A percentile compares a stretch with the other conserved stretches of the same genome.
phyloP scores from a whole-genome alignment of 2,329 filamentous ascomycete species.

The Ceratocystis diversiconidia region DNA sequence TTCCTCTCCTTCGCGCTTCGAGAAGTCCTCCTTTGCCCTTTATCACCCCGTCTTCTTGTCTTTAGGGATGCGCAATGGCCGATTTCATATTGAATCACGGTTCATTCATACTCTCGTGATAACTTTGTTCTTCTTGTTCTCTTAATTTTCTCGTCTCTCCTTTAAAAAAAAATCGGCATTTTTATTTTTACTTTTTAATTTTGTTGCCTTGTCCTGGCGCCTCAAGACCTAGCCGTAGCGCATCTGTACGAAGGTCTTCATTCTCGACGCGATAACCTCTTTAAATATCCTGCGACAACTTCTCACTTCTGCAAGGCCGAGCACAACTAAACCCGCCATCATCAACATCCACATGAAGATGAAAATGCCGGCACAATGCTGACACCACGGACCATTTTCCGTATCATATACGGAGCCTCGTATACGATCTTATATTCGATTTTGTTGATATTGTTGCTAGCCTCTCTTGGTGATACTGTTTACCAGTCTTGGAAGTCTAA shows the following conservation, averaged over 20 bases:
- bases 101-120: not conserved
- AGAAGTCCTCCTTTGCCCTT: not conserved
- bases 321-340: conserved; percentile 15
- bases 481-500: conserved; percentile 54
- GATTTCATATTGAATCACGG: not conserved
- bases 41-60: not conserved
- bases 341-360: conserved; percentile 12
- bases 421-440: conserved; percentile 66
- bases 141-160: conserved; percentile 6
- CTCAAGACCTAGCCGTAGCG: conserved; percentile 14
- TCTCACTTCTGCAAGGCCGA: conserved; percentile 9
- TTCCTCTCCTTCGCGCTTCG: not conserved
- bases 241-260: not conserved
- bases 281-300: not conserved
- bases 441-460: conserved; percentile 56
- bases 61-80: not conserved
- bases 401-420: conserved; percentile 64
- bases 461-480: conserved; percentile 70
- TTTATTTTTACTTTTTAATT: conserved; percentile 9
- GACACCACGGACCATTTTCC: conserved; percentile 45
- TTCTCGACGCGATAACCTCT: not conserved
- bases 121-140: not conserved
- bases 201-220: conserved; percentile 1
- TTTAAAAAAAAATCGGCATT: not conserved
- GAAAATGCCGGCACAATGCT: conserved; percentile 26